Conservation (phyloP, 345 rosid species). For the Cardamine occulta region DNA sequence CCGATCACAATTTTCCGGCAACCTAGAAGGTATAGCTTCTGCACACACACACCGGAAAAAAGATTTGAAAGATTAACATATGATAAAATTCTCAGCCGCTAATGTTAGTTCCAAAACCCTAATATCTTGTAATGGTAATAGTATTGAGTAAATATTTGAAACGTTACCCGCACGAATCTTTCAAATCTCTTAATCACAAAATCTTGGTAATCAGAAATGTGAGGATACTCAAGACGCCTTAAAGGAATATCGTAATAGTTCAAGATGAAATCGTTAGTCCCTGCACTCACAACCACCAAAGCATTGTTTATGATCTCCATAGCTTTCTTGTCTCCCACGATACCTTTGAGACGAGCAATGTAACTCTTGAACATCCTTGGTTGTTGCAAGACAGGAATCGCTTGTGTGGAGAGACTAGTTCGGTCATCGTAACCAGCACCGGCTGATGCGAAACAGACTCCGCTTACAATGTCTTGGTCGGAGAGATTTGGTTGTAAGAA, state of each 20-base stretch:
- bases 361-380: slow-evolving; percentile 45
- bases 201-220: slow-evolving; percentile 50
- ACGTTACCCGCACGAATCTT: slow-evolving; percentile 45
- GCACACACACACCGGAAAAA: not conserved
- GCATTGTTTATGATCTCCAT: slow-evolving; percentile 48
- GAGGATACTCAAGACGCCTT: slow-evolving; percentile 44
- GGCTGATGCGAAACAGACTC: slow-evolving; percentile 43
- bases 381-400: slow-evolving; percentile 52
- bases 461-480: slow-evolving; percentile 38
- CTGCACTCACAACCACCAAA: slow-evolving; percentile 57
- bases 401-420: slow-evolving; percentile 23
- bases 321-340: slow-evolving; percentile 54
- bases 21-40: slow-evolving; percentile 58
- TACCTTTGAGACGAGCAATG: slow-evolving; percentile 34
- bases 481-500: slow-evolving; percentile 36
- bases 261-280: slow-evolving; percentile 58
- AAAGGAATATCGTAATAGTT: slow-evolving; percentile 53
- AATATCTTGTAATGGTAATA: not conserved
- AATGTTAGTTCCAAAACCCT: not conserved
- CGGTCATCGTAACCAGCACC: slow-evolving; percentile 38
- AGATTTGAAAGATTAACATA: not conserved
- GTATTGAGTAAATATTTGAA: not conserved
- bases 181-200: slow-evolving; percentile 45
- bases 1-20: slow-evolving; percentile 47
- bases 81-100: not conserved